Base-by-base conservation (phyloP, 305 asterid genomes). In the Fraxinus dipetala region DNA sequence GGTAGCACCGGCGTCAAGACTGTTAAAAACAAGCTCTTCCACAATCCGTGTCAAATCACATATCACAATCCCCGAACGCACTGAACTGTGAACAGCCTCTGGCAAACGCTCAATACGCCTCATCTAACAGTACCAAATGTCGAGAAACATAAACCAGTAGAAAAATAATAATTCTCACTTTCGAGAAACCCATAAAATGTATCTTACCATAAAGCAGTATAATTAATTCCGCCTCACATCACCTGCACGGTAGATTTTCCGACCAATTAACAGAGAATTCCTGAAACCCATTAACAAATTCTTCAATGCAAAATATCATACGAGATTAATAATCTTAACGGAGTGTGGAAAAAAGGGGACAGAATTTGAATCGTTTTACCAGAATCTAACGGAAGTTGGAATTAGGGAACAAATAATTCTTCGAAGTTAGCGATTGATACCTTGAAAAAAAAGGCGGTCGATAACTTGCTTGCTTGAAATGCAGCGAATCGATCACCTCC, bases 1-100 rank as follows among this genome's bases (percentile, higher is more conserved):
- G 26, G 94, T 89, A 63, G 99, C 97, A 31, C 97, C 97, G 0
- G 99, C 94, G 79, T 95, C 98, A 9, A 95, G 91, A 86, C 97
- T 91, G 87, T 95, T 95, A 77, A 89, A 92, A 79, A 95, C 89
- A 83, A 95, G 88, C 90, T 95, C 98, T 85, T 95, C 98, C 63
- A 95, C 93, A 81, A 95, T 89, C 93, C 97, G 89, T 28, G 95
- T 83, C 86, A 91, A 87, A 86, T 95, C 99, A 87, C 87, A 83
- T 78, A 95, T 81, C 78, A 95, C 89, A 78, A 89, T 84, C 72
- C 97, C 95, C 3, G 99, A 94, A n/a, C 97, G 95, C 83, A 94
- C 86, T 35, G 93, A 85, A 86, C 92, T 87, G 86, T 88, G 92
- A 78, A 90, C 85, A 43, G 85, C 88, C 90, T 94, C 92, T 2